Conservation (phyloP, 306 rosid species). For the Carpinus viminea region DNA sequence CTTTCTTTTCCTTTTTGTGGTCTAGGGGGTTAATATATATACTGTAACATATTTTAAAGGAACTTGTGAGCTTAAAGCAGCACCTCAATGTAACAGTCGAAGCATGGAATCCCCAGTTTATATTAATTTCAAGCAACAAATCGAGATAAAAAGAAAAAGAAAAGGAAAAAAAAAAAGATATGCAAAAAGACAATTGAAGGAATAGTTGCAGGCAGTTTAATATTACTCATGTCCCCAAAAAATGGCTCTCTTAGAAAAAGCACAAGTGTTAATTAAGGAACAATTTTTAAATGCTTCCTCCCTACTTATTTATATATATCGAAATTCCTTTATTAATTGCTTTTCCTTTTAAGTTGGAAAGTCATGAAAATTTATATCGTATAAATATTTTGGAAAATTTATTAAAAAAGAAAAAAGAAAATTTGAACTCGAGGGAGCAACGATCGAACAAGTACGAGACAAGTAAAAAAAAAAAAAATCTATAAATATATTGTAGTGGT, state of each 20-base stretch:
- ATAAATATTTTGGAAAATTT: no score
- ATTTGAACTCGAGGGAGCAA: no score
- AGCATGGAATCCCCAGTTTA: slow-evolving; percentile 19
- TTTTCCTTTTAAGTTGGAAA: neutral
- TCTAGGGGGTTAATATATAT: slow-evolving; percentile 8
- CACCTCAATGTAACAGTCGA: slow-evolving; percentile 71
- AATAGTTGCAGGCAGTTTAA: slow-evolving; percentile 8
- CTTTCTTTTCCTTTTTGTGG: slow-evolving; percentile 33
- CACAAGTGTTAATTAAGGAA: neutral
- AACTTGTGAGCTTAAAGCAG: slow-evolving; percentile 22
- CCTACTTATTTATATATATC: no score
- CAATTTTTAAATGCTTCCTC: neutral
- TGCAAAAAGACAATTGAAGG: neutral
- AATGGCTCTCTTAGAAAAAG: neutral
- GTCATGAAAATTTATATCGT: neutral
- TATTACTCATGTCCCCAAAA: neutral
- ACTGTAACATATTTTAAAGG: slow-evolving; percentile 24
- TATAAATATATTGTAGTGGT: neutral
- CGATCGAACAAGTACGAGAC: no score
- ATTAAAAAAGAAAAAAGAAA: no score
- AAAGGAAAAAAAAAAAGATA: neutral
- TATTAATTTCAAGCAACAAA: neutral
- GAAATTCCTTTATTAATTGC: neutral
- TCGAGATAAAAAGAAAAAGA: neutral
- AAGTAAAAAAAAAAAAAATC: no score